phyloP scores from a whole-genome alignment of 1,284 basidiomycete species.

The Golubevia pallescens region DNA sequence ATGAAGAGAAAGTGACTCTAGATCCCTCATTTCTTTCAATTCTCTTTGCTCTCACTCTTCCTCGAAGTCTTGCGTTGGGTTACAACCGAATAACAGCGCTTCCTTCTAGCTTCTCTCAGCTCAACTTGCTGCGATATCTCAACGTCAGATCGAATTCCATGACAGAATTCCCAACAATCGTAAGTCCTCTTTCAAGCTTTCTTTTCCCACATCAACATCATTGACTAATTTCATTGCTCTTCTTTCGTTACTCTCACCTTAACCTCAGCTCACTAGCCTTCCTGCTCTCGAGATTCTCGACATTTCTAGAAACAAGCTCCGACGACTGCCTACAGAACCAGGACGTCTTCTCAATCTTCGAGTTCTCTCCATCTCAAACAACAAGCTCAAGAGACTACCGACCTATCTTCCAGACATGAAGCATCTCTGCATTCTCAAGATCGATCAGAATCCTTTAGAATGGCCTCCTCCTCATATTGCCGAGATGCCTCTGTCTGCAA shows the following conservation, averaged over 20 bases:
- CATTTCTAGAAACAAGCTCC: conserved; percentile 89
- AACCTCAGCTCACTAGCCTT: conserved; percentile 81
- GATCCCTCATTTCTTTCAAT: too few species aligned
- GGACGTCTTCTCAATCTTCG: conserved; percentile 80
- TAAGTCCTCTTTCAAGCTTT: conserved; percentile 67
- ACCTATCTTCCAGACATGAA: conserved; percentile 77
- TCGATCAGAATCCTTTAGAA: conserved; percentile 82
- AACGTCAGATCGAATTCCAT: conserved; percentile 90
- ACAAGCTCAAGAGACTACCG: conserved; percentile 81
- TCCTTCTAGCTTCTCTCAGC: conserved; percentile 77
- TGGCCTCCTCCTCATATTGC: conserved; percentile 73
- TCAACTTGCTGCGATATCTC: conserved; percentile 84
- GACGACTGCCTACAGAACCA: conserved; percentile 77
- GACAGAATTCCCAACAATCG: conserved; percentile 82
- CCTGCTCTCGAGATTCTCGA: conserved; percentile 91
- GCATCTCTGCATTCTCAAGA: conserved; percentile 79
- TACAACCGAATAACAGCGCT: conserved; percentile 83
- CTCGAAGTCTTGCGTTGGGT: too few species aligned
- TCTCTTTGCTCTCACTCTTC: too few species aligned
- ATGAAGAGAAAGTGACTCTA: too few species aligned
- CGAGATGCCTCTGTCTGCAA: conserved; percentile 33
- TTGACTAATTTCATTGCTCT: neutral
- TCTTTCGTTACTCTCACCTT: conserved; percentile 2
- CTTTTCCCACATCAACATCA: conserved; percentile 1
- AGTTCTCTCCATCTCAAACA: conserved; percentile 85